Evolutionary conservation across 2,329 filamentous ascomycete species (phyloP).

Genomic region (Colletotrichum lini): DNA sequence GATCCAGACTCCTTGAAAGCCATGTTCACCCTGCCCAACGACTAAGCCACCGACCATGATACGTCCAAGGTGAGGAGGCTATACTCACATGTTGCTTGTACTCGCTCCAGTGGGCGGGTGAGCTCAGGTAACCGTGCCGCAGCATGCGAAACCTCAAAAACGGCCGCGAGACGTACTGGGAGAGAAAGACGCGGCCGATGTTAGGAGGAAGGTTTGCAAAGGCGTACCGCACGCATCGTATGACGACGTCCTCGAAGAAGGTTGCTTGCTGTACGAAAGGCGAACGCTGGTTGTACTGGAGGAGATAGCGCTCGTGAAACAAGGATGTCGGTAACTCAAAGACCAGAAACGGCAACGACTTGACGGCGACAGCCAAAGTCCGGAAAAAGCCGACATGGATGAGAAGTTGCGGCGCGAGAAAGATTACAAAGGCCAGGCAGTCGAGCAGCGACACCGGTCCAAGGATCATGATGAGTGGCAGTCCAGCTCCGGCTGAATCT

Average conservation of each 20-base stretch:
- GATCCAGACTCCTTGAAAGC: conserved; percentile 78
- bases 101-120: conserved; percentile 75
- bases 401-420: conserved; percentile 80
- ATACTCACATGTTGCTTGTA: conserved; percentile 59
- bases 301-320: conserved; percentile 69
- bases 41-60: conserved; percentile 10
- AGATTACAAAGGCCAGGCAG: conserved; percentile 79
- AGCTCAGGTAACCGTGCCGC: conserved; percentile 76
- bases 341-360: conserved; percentile 78
- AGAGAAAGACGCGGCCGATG: conserved; percentile 84
- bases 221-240: conserved; percentile 83
- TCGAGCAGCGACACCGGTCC: conserved; percentile 82
- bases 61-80: background rate
- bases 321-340: conserved; percentile 72
- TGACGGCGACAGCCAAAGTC: conserved; percentile 70
- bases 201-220: conserved; percentile 79
- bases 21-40: conserved; percentile 36
- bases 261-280: conserved; percentile 78
- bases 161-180: conserved; percentile 78
- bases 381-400: conserved; percentile 74
- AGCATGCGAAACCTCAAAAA: conserved; percentile 84
- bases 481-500: background rate
- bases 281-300: conserved; percentile 54
- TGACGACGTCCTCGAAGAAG: conserved; percentile 82
- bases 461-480: conserved; percentile 74